A percentile compares a stretch with the other conserved stretches of the same genome.
phyloP scores from a whole-genome alignment of 129 eudicot genomes.

The Lactuca saligna region DNA sequence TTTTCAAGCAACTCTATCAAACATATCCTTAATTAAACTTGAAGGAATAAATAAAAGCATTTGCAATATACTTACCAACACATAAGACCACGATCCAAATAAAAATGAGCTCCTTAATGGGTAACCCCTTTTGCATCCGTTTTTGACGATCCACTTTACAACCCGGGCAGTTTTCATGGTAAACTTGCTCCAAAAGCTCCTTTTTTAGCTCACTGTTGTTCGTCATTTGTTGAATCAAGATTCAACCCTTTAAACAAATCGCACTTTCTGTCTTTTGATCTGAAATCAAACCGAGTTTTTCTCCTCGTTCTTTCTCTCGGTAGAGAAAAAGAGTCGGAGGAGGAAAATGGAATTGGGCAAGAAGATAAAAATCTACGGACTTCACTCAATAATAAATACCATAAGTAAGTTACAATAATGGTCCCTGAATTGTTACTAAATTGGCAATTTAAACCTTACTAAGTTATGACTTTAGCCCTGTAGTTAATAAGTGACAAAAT shows the following conservation, averaged over 20 bases:
- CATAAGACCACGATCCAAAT: slow-evolving; percentile 34
- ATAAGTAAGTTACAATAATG: background rate
- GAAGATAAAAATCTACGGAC: background rate
- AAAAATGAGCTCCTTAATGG: slow-evolving; percentile 29
- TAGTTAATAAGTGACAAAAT: background rate
- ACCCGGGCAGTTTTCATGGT: slow-evolving; percentile 43
- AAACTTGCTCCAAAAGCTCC: slow-evolving; percentile 29
- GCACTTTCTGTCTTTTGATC: background rate
- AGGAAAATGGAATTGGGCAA: background rate
- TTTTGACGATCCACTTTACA: slow-evolving; percentile 41
- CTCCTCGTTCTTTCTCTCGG: slow-evolving; percentile 5
- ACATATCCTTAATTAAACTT: background rate
- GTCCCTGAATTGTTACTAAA: slow-evolving; percentile 4
- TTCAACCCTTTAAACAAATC: background rate
- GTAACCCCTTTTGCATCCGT: slow-evolving; percentile 31
- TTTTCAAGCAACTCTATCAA: too few species aligned
- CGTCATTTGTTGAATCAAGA: background rate
- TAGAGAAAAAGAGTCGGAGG: background rate
- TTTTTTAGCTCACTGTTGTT: background rate
- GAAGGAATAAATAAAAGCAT: slow-evolving; percentile 1
- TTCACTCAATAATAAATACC: slow-evolving; percentile 1
- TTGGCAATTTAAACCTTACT: background rate
- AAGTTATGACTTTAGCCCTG: background rate
- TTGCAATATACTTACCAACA: slow-evolving; percentile 27
- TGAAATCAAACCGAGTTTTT: background rate